Percentiles rank a stretch among this genome's conserved stretches.
Evolutionary conservation across 352 stramenopile genomes (phyloP).

Genomic region (Chrysophaeum taylorii): DNA sequence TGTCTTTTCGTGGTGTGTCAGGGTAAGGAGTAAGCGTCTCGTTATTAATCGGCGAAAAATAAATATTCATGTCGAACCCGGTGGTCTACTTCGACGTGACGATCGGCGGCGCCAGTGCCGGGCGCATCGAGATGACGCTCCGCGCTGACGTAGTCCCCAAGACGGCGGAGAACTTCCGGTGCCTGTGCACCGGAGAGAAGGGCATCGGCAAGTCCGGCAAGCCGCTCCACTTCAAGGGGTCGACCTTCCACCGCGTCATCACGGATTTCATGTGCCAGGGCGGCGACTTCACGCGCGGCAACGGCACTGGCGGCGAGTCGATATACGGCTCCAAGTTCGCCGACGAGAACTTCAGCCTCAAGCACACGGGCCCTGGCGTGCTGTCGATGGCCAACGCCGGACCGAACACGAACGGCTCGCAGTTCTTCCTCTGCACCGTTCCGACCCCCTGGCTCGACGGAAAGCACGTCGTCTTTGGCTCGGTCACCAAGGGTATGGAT

Average conservation of each 20-base stretch:
- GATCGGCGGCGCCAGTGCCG: neutral
- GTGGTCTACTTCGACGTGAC: slow-evolving; percentile 1
- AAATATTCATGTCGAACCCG: neutral
- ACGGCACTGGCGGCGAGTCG: slow-evolving; percentile 80
- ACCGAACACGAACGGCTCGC: slow-evolving; percentile 65
- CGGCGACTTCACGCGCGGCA: slow-evolving; percentile 81
- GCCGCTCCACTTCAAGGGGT: slow-evolving; percentile 89
- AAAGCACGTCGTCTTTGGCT: slow-evolving; percentile 95
- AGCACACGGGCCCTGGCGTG: slow-evolving; percentile 83
- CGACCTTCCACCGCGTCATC: slow-evolving; percentile 85
- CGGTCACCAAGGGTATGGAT: slow-evolving; percentile 88
- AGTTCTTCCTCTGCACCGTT: slow-evolving; percentile 62
- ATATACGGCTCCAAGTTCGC: slow-evolving; percentile 71
- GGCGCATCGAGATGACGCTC: slow-evolving; percentile 35
- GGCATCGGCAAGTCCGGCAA: slow-evolving; percentile 64
- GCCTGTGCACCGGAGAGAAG: slow-evolving; percentile 90
- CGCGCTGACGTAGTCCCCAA: slow-evolving; percentile 87
- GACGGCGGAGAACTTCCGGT: slow-evolving; percentile 95
- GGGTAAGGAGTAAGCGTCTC: no score
- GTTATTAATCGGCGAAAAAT: no score
- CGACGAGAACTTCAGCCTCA: slow-evolving; percentile 96
- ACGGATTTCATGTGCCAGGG: slow-evolving; percentile 63
- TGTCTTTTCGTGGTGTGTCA: no score
- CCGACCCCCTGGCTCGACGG: slow-evolving; percentile 90
- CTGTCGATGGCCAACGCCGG: slow-evolving; percentile 92